phyloP scores from a whole-genome alignment of 2,329 filamentous ascomycete species.

The Tolypocladium endophyticum region DNA sequence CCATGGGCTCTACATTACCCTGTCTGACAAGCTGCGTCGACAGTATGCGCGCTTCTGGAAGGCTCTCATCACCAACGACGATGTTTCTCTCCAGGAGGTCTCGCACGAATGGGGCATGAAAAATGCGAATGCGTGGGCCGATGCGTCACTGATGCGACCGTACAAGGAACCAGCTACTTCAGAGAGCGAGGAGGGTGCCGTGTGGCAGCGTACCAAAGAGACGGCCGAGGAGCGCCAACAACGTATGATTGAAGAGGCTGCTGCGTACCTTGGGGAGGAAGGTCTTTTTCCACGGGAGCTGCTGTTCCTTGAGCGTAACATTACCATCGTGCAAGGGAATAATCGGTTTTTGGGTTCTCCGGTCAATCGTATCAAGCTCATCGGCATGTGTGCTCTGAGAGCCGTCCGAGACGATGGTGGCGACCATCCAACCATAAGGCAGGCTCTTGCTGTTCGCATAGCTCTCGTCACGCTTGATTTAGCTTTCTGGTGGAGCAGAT shows the following conservation, averaged over 20 bases:
- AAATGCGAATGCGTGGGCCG: conserved; percentile 56
- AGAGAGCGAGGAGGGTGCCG: conserved; percentile 13
- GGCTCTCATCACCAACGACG: conserved; percentile 55
- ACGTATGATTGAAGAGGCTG: conserved; percentile 43
- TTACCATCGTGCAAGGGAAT: conserved; percentile 65
- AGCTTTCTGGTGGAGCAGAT: not conserved
- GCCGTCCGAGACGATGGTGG: not conserved
- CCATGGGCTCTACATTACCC: conserved; percentile 58
- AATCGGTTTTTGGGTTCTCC: conserved; percentile 64
- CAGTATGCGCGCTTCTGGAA: conserved; percentile 51
- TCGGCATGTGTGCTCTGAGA: conserved; percentile 18
- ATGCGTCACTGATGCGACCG: conserved; percentile 53
- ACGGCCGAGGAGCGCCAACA: conserved; percentile 54
- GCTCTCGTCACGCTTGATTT: not conserved
- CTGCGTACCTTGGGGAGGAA: conserved; percentile 53
- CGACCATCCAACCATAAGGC: not conserved
- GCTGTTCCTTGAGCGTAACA: conserved; percentile 63
- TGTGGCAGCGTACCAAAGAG: conserved; percentile 29
- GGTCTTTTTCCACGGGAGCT: conserved; percentile 62
- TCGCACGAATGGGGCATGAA: conserved; percentile 52
- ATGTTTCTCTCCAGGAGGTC: conserved; percentile 45
- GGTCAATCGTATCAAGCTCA: conserved; percentile 63
- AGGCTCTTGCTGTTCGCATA: not conserved
- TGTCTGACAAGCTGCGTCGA: conserved; percentile 51
- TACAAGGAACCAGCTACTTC: conserved; percentile 30